Base-by-base conservation (phyloP, 2,329 filamentous ascomycete species). In the Ophiosphaerella herpotricha region DNA sequence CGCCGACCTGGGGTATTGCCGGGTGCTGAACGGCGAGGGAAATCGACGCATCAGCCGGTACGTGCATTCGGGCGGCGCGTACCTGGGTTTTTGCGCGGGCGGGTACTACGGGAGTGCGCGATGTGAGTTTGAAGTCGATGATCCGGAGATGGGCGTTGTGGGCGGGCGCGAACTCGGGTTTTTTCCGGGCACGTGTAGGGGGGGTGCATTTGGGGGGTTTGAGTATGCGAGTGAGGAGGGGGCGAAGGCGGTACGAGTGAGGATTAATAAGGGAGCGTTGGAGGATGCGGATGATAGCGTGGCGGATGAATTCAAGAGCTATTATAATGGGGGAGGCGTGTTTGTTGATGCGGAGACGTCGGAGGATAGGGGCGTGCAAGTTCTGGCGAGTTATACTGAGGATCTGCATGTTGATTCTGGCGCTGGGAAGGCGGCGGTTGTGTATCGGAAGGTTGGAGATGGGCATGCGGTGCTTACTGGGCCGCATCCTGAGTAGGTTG, bases 291-390 rank as follows among this genome's bases (percentile, higher is more conserved):
- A 69, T 36, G 80, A 78, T 0, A 74, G 76, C 3, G 70, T 88
- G 1, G 82, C 86, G 0, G 80, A 84, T 1, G 77, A 79, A 1
- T 90, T 96, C 52, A 78, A 81, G 45, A 87, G 85, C 12, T 99
- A 99, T 69, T 97, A 93, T 72, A 99, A 99, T 62, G 94, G 94
- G 1, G 94, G 94, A 1, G 92, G 94, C 3, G 85, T 96, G 1
- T 99, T 97, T 75, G 90, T 96, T 1, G 87, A 94, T 74, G 87
- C 89, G 1, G 80, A 81, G 3, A 83, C 81, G 38, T 78, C 84
- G 48, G 76, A 78, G 47, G 80, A 82, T 26, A 76, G 80, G 55
- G 88, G 87, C 1, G 84, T 97, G 0, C 85, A 97, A 72, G 81
- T 96, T 6, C 77, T 99, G 21, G 94, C 93, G 1, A 88, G 81